Conservation (phyloP, 228 moss, liverwort and hornwort genomes). For the Sphagnum magellanicum region DNA sequence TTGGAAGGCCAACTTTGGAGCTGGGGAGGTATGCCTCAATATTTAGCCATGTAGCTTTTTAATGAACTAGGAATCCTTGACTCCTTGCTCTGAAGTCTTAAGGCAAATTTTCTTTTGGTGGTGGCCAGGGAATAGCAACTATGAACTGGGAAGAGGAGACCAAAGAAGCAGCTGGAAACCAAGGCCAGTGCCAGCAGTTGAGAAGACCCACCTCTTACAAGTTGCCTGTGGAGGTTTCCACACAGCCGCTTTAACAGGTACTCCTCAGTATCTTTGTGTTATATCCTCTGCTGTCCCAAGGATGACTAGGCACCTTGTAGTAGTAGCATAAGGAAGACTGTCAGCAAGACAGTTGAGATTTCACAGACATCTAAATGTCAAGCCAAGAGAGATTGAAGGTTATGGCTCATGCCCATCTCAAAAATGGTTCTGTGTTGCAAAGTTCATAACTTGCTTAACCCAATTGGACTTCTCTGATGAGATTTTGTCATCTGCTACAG, state of each 20-base stretch:
- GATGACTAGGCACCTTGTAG: too few species aligned
- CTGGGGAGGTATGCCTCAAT: slow-evolving; percentile 66
- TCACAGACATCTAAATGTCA: too few species aligned
- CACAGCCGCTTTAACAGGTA: slow-evolving; percentile 78
- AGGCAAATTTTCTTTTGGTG: not conserved
- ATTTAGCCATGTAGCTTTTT: too few species aligned
- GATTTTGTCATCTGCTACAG: slow-evolving; percentile 13
- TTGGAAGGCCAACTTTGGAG: slow-evolving; percentile 77
- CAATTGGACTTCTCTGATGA: too few species aligned
- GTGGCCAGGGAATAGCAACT: slow-evolving; percentile 72
- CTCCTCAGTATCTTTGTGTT: not conserved
- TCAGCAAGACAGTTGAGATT: too few species aligned
- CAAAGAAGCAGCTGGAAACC: slow-evolving; percentile 80
- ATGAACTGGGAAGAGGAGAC: slow-evolving; percentile 84
- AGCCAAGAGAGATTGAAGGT: too few species aligned
- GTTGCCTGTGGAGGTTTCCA: slow-evolving; percentile 95
- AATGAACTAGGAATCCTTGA: not conserved
- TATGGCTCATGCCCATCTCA: too few species aligned
- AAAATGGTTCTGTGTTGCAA: too few species aligned
- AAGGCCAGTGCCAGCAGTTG: slow-evolving; percentile 59
- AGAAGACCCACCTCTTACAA: slow-evolving; percentile 38
- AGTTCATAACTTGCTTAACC: too few species aligned
- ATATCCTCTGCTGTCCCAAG: not conserved
- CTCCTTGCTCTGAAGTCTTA: not conserved
- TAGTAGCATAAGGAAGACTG: too few species aligned